These are phyloP conservation scores for Paramecium caudatum DNA, from an alignment of 73 alveolate genomes.

Conservation along the genomic window DNA sequence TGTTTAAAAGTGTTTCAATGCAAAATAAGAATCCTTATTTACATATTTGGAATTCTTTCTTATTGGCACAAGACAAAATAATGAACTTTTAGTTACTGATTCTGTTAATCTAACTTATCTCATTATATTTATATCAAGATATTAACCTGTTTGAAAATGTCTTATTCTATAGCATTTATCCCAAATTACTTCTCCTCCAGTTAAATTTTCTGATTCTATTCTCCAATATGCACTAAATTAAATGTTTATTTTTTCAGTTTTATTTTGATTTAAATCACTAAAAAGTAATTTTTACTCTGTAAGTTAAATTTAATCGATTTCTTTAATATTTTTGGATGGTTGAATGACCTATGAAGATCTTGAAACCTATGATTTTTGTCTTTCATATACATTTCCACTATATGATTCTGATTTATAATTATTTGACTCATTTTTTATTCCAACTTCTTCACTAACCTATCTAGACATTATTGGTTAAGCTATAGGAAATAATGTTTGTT, in stretches of 20 bases:
- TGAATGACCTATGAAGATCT: background rate
- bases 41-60: slow-evolving; percentile 25
- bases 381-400: background rate
- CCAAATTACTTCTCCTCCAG: slow-evolving; percentile 43
- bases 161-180: slow-evolving; percentile 52
- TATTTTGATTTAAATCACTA: background rate
- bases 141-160: slow-evolving; percentile 63
- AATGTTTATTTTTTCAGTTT: background rate
- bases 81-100: slow-evolving; percentile 28
- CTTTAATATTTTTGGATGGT: background rate
- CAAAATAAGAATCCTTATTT: slow-evolving; percentile 37
- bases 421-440: slow-evolving; percentile 15
- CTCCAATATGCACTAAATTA: slow-evolving; percentile 70
- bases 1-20: slow-evolving; percentile 3
- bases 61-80: slow-evolving; percentile 4
- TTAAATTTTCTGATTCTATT: slow-evolving; percentile 39
- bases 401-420: slow-evolving; percentile 39
- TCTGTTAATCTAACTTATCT: slow-evolving; percentile 1
- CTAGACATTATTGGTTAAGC: background rate
- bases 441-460: slow-evolving; percentile 44
- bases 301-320: background rate
- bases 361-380: slow-evolving; percentile 7
- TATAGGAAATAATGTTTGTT: background rate
- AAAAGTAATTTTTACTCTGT: slow-evolving; percentile 3
- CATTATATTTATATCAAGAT: slow-evolving; percentile 4